phyloP scores from a whole-genome alignment of 441 rosid species.

The Erysimum pusillum region DNA sequence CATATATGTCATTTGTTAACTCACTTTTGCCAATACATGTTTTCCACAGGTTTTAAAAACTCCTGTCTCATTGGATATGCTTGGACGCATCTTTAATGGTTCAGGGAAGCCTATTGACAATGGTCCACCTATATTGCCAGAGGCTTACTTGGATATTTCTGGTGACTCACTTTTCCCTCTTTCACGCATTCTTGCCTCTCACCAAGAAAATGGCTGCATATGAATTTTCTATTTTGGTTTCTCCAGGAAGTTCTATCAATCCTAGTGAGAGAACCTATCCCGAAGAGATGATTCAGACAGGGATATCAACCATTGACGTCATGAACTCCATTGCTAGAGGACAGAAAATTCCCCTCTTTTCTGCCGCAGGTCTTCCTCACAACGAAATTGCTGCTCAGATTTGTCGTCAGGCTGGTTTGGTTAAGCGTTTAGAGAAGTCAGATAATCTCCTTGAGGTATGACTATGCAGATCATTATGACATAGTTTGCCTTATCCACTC shows the following conservation, averaged over 20 bases:
- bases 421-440: neutral
- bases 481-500: no score
- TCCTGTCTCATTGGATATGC: slow-evolving; percentile 53
- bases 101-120: slow-evolving; percentile 94
- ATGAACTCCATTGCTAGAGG: neutral
- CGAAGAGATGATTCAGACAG: slow-evolving; percentile 42
- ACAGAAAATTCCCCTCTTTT: neutral
- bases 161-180: slow-evolving; percentile 16
- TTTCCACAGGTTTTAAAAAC: slow-evolving; percentile 66
- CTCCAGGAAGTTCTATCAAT: slow-evolving; percentile 51
- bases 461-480: no score
- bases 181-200: no score
- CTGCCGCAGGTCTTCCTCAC: neutral
- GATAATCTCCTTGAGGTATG: neutral
- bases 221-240: no score
- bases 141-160: slow-evolving; percentile 90
- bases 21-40: no score
- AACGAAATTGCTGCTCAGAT: neutral
- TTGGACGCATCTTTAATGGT: slow-evolving; percentile 91
- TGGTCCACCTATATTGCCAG: slow-evolving; percentile 90
- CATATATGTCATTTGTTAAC: no score
- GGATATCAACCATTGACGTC: neutral
- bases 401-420: neutral
- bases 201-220: no score
- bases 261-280: slow-evolving; percentile 97